A percentile compares a stretch with the other conserved stretches of the same genome.
Conservation (phyloP, 306 rosid species). For the Luffa aegyptiaca region DNA sequence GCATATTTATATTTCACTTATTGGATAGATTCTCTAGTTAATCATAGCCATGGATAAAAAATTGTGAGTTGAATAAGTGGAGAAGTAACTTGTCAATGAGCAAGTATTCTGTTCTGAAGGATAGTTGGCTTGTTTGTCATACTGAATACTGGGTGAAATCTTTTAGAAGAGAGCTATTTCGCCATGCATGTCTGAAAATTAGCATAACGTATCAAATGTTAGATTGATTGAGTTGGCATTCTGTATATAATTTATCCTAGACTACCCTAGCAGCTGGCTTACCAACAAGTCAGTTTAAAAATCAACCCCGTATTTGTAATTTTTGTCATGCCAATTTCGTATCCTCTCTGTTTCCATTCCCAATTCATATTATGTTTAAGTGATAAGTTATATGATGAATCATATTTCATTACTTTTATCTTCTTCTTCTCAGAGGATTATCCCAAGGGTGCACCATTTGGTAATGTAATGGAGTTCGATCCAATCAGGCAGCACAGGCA, state of each 20-base stretch:
- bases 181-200: not conserved
- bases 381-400: not conserved
- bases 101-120: not conserved
- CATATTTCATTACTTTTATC: not conserved
- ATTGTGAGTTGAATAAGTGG: not conserved
- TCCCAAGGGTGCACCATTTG: slow-evolving; percentile 18
- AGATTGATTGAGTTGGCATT: not conserved
- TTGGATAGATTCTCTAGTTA: not conserved
- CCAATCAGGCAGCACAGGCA: slow-evolving; percentile 88
- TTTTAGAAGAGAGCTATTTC: not conserved
- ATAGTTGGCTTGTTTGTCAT: not conserved
- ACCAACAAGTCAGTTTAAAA: not conserved
- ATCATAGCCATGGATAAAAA: not conserved
- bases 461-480: slow-evolving; percentile 57
- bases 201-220: not conserved
- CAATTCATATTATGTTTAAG: not conserved
- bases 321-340: not conserved
- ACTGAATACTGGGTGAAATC: not conserved
- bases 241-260: not conserved
- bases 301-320: not conserved
- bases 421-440: slow-evolving; percentile 36
- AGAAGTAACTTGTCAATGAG: not conserved
- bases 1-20: not conserved
- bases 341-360: not conserved
- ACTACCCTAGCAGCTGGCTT: not conserved